These are phyloP conservation scores for Botrytis pseudocinerea DNA, from an alignment of 2,329 filamentous ascomycete species.

Conservation along the genomic window DNA sequence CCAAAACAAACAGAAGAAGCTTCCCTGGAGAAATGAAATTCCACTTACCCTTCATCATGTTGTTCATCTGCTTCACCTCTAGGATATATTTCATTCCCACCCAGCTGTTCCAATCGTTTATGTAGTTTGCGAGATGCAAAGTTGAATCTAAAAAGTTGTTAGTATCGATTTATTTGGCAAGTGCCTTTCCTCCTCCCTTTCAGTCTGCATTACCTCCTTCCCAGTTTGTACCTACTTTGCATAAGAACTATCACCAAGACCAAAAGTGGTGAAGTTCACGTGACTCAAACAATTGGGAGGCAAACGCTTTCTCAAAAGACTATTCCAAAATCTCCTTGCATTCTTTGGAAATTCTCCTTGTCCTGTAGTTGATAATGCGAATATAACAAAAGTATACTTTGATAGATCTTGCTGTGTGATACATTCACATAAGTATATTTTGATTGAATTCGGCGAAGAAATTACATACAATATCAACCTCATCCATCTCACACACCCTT, in stretches of 20 bases:
- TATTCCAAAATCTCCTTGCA: slow-evolving; percentile 79
- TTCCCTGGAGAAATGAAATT: background rate
- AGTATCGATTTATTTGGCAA: slow-evolving; percentile 11
- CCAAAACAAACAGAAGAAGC: background rate
- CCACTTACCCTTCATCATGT: slow-evolving; percentile 81
- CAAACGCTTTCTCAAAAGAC: slow-evolving; percentile 75
- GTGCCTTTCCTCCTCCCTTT: background rate
- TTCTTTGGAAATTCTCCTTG: slow-evolving; percentile 93
- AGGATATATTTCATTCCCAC: slow-evolving; percentile 73
- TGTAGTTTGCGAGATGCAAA: slow-evolving; percentile 88
- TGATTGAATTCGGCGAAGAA: background rate
- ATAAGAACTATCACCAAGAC: slow-evolving; percentile 93
- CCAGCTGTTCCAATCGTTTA: slow-evolving; percentile 80
- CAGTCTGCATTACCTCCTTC: background rate
- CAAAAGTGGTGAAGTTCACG: slow-evolving; percentile 80
- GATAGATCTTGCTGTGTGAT: slow-evolving; percentile 51
- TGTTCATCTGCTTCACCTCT: slow-evolving; percentile 90
- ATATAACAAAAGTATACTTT: slow-evolving; percentile 62
- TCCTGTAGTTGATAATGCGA: slow-evolving; percentile 88
- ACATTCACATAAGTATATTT: slow-evolving; percentile 33
- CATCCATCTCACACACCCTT: slow-evolving; percentile 73
- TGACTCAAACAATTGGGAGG: slow-evolving; percentile 66
- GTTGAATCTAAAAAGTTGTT: slow-evolving; percentile 66
- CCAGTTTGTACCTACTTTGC: slow-evolving; percentile 61
- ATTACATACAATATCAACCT: slow-evolving; percentile 66